A percentile compares a stretch with the other conserved stretches of the same genome.
Evolutionary conservation across 768 basidiomycete species (phyloP).

Genomic region (Tephrocybe sp.): DNA sequence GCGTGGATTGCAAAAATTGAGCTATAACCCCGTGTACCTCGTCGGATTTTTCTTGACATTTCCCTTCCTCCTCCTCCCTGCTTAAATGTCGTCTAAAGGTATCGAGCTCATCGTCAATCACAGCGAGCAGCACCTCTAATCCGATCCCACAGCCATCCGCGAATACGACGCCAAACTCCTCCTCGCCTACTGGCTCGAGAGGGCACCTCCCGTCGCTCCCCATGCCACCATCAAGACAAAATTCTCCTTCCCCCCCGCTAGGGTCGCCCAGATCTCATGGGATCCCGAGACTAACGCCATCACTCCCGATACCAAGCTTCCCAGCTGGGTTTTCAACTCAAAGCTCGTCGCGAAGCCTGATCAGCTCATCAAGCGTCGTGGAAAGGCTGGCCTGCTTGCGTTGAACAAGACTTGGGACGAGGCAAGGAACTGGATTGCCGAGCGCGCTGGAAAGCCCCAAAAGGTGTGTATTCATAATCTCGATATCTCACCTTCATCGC

Average conservation of each 20-base stretch:
- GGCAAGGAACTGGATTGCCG: slow-evolving; percentile 82
- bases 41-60: slow-evolving; percentile 12
- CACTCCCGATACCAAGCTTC: slow-evolving; percentile 55
- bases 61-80: slow-evolving; percentile 14
- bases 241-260: slow-evolving; percentile 63
- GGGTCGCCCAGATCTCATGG: slow-evolving; percentile 88
- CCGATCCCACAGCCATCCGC: slow-evolving; percentile 56
- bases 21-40: slow-evolving; percentile 17
- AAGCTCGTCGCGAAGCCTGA: slow-evolving; percentile 97
- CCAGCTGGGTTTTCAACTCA: slow-evolving; percentile 76
- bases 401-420: slow-evolving; percentile 93
- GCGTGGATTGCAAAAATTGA: slow-evolving; percentile 16
- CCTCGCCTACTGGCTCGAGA: slow-evolving; percentile 94
- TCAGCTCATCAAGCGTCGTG: slow-evolving; percentile 98
- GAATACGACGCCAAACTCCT: slow-evolving; percentile 99
- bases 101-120: background rate
- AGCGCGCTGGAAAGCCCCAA: slow-evolving; percentile 89
- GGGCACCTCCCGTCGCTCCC: slow-evolving; percentile 76
- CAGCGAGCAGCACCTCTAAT: slow-evolving; percentile 8
- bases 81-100: slow-evolving; percentile 49
- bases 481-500: background rate
- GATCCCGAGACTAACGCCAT: slow-evolving; percentile 62
- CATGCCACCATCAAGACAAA: slow-evolving; percentile 51
- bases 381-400: slow-evolving; percentile 93
- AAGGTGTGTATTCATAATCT: slow-evolving; percentile 51